phyloP scores from a whole-genome alignment of 176 grass and related monocot species.

The Phyllostachys edulis region DNA sequence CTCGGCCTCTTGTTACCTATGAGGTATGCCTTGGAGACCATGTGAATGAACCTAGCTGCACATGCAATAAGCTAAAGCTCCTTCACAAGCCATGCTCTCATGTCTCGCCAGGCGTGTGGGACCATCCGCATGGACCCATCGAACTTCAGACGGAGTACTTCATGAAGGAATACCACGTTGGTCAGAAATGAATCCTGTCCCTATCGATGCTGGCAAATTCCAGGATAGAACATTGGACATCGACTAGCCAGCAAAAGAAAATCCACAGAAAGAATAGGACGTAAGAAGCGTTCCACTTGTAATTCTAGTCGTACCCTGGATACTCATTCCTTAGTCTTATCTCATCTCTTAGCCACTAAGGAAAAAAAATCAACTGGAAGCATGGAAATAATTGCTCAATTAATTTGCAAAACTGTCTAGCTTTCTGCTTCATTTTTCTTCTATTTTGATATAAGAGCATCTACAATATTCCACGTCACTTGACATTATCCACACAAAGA shows the following conservation, averaged over 20 bases:
- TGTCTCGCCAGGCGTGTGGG: too few species aligned
- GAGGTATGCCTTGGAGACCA: too few species aligned
- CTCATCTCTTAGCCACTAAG: constrained; percentile 22
- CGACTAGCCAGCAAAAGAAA: background rate
- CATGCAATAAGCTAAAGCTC: too few species aligned
- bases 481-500: too few species aligned
- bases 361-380: background rate
- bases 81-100: too few species aligned
- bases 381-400: background rate
- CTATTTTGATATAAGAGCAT: background rate
- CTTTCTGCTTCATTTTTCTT: background rate
- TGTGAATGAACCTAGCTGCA: too few species aligned
- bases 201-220: background rate
- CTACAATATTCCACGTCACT: too few species aligned
- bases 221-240: background rate
- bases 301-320: background rate
- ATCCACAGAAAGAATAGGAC: background rate
- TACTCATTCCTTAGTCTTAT: background rate
- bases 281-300: background rate
- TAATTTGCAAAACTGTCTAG: background rate
- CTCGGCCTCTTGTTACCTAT: too few species aligned
- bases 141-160: too few species aligned
- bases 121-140: too few species aligned
- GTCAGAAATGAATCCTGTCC: background rate
- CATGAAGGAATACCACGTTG: background rate